These are phyloP conservation scores for Puccinia polysora DNA, from an alignment of 1,284 basidiomycete species.

Conservation along the genomic window DNA sequence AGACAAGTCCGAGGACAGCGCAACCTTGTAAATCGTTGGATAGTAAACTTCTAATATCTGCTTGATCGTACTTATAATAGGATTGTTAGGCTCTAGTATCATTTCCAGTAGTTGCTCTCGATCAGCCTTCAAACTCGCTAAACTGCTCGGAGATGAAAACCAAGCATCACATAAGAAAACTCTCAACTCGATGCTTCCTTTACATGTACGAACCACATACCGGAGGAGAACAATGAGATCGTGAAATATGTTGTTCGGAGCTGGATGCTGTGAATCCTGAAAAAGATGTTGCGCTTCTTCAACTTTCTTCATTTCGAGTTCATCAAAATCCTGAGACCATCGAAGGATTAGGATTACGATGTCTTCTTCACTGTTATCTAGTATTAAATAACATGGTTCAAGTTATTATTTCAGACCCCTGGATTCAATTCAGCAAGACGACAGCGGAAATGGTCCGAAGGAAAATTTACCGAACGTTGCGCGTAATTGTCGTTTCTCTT, in stretches of 20 bases:
- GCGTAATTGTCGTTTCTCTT: conserved; percentile 15
- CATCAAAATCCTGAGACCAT: conserved; percentile 19
- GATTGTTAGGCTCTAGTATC: conserved; percentile 39
- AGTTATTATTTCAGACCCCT: background rate
- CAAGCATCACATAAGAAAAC: too few relatives aligned
- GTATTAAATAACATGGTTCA: background rate
- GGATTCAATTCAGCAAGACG: background rate
- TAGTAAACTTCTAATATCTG: conserved; percentile 41
- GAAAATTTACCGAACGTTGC: conserved; percentile 14
- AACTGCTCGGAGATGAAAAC: background rate
- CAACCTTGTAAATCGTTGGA: conserved; percentile 39
- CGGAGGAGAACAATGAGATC: conserved; percentile 25
- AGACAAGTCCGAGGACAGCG: conserved; percentile 24
- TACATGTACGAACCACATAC: background rate
- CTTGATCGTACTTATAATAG: conserved; percentile 35
- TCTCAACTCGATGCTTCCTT: too few relatives aligned
- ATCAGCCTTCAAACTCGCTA: conserved; percentile 32
- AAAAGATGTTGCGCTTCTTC: conserved; percentile 18
- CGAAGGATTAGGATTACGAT: conserved; percentile 24
- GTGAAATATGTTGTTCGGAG: background rate
- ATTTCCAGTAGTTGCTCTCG: conserved; percentile 40
- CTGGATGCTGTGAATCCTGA: background rate
- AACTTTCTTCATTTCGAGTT: background rate
- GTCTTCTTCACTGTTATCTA: conserved; percentile 30
- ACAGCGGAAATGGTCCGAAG: too few relatives aligned